Evolutionary conservation across 306 rosid genomes (phyloP).

Genomic region (Coriaria nepalensis): DNA sequence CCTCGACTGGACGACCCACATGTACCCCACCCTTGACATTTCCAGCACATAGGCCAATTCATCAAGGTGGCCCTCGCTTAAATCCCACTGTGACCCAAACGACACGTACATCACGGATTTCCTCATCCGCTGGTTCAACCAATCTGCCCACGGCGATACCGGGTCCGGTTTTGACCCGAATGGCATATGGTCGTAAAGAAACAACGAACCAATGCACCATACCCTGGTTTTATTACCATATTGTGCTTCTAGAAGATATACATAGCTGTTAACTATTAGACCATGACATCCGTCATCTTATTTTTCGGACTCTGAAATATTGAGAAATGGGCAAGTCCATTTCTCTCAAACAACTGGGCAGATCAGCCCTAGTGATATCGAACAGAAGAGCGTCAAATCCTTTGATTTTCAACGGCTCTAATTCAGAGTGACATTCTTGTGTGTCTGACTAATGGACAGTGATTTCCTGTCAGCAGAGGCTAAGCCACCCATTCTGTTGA

Average conservation of each 20-base stretch:
- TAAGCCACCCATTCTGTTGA: constrained; percentile 20
- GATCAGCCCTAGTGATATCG: neutral
- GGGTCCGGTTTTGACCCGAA: neutral
- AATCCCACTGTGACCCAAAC: constrained; percentile 18
- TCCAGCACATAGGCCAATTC: constrained; percentile 24
- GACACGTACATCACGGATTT: constrained; percentile 20
- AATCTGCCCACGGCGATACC: neutral
- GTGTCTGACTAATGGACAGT: constrained; percentile 6
- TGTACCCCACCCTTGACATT: constrained; percentile 12
- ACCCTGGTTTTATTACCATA: constrained; percentile 9
- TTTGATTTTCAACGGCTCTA: constrained; percentile 3
- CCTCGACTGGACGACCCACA: constrained; percentile 17
- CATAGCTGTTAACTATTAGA: constrained; percentile 18
- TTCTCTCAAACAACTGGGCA: constrained; percentile 13
- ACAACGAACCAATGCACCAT: constrained; percentile 23
- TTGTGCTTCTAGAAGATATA: constrained; percentile 14
- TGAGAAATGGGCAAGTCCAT: neutral
- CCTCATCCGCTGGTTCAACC: constrained; percentile 3
- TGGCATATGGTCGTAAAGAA: constrained; percentile 5
- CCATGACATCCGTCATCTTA: constrained; percentile 18
- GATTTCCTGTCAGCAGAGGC: constrained; percentile 20
- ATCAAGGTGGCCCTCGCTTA: constrained; percentile 19
- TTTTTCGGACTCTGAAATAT: constrained; percentile 10
- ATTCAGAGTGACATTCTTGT: neutral
- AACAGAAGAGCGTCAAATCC: constrained; percentile 9